These are phyloP conservation scores for Ambrosiella cleistominuta DNA, from an alignment of 2,329 filamentous ascomycete genomes.

Conservation along the genomic window DNA sequence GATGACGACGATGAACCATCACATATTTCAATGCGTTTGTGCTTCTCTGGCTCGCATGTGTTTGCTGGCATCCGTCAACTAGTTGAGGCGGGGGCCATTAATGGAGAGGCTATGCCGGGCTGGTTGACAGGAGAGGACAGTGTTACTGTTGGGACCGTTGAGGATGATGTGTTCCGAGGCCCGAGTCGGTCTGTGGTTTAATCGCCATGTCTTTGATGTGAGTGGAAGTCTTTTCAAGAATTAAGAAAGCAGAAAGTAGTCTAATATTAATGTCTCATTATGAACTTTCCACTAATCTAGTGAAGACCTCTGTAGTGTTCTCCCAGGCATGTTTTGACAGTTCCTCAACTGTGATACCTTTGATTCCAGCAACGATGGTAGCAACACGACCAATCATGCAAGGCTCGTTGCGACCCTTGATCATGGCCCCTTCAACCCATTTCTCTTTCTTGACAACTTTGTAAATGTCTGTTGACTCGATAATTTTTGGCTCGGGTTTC, in stretches of 20 bases:
- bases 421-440: slow-evolving; percentile 71
- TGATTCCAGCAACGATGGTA: slow-evolving; percentile 74
- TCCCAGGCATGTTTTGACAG: slow-evolving; percentile 74
- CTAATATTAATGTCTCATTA: background rate
- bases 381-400: slow-evolving; percentile 74
- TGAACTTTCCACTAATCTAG: slow-evolving; percentile 30
- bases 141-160: slow-evolving; percentile 55
- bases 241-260: background rate
- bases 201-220: too few species aligned
- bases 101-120: slow-evolving; percentile 63
- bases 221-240: too few species aligned
- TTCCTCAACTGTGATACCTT: slow-evolving; percentile 60
- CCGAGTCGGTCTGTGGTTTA: slow-evolving; percentile 19
- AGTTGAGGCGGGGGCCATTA: slow-evolving; percentile 57
- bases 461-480: slow-evolving; percentile 53
- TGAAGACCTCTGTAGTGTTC: slow-evolving; percentile 69
- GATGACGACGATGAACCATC: background rate
- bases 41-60: slow-evolving; percentile 59
- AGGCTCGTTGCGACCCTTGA: slow-evolving; percentile 91
- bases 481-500: slow-evolving; percentile 38
- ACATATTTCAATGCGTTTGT: slow-evolving; percentile 42
- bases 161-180: slow-evolving; percentile 44
- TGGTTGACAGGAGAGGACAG: slow-evolving; percentile 85
- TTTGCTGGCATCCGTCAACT: slow-evolving; percentile 65
- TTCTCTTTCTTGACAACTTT: slow-evolving; percentile 92